Base-by-base conservation (phyloP, 1,284 basidiomycete species). In the Sanghuangporus weigelae region DNA sequence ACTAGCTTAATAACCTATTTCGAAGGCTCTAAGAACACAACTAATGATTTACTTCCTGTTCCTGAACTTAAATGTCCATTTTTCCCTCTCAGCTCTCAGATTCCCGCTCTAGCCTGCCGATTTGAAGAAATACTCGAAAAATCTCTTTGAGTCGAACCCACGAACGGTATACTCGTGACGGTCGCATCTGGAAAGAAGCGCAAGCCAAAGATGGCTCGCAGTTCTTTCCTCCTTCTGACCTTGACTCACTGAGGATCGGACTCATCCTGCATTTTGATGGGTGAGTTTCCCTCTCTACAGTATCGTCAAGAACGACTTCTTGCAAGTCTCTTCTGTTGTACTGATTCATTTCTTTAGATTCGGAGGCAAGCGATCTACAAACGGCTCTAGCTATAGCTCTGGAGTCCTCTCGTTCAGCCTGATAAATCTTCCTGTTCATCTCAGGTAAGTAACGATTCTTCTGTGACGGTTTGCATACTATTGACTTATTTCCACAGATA, bases 191-290 rank as follows among this genome's bases (percentile, higher is more conserved):
- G 67, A 58, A 66, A 21, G 51, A 49, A 21, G 21, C 69, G 4
- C 42, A 42, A 19, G 67, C 42, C 4, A 35, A 46, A 14, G 68
- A 68, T 54, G 62, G 63, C 11, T 55, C 26, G 12, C 62, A 16
- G 3, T 68, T 68, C 58, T 68, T 68, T 39, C 40, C 57, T 31
- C 60, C 10, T n/a, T 60, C 19, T 40, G 54, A 55, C 31, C 54
- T 31, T 36, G 31, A 55, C 21, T 21, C 16, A 59, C 54, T 21
- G 62, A 64, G 55, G 48, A 63, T 35, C 56, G 67, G 7, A 1
- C 39, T 66, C 0, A 62, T 59, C 1, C 26, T 65, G 2, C 44
- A 42, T 16, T 53, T 64, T 35, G 66, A 68, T 50, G 65, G 66
- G 64, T 68, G 46, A 46, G 53, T n/a, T 42, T 21, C n/a, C n/a